Evolutionary conservation across 768 basidiomycete genomes (phyloP).

Genomic region (Kwoniella heveanensis): DNA sequence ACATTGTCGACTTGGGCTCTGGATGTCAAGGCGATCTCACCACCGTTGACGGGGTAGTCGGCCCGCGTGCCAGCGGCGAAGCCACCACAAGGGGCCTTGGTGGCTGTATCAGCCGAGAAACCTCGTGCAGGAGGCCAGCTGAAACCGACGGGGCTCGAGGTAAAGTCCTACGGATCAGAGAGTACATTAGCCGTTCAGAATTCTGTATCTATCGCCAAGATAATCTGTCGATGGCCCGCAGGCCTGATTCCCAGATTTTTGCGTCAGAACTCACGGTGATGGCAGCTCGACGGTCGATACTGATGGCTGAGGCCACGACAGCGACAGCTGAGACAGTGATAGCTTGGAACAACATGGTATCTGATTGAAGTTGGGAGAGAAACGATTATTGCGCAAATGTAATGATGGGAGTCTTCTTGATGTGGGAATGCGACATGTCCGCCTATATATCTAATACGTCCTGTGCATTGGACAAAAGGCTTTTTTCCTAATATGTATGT

Average conservation of each 20-base stretch:
- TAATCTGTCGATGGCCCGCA: no score
- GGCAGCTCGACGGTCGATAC: slow-evolving; percentile 18
- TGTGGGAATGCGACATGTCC: background rate
- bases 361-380: background rate
- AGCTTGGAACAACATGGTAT: slow-evolving; percentile 6
- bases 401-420: background rate
- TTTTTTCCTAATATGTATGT: background rate
- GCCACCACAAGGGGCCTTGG: slow-evolving; percentile 31
- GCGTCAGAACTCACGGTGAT: slow-evolving; percentile 19
- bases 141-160: slow-evolving; percentile 11
- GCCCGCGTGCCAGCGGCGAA: slow-evolving; percentile 13
- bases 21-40: slow-evolving; percentile 34
- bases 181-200: no score
- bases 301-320: slow-evolving; percentile 8
- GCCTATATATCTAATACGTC: background rate
- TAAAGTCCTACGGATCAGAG: no score
- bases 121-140: slow-evolving; percentile 22
- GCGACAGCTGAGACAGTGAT: background rate
- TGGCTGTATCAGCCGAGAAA: slow-evolving; percentile 19
- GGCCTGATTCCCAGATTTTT: no score
- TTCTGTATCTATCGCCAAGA: background rate
- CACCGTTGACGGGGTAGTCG: slow-evolving; percentile 30
- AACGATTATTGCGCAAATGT: background rate
- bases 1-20: slow-evolving; percentile 26
- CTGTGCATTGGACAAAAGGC: background rate